These are phyloP conservation scores for Ceratobasidium sp. DNA, from an alignment of 1,284 basidiomycete species.

Conservation along the genomic window DNA sequence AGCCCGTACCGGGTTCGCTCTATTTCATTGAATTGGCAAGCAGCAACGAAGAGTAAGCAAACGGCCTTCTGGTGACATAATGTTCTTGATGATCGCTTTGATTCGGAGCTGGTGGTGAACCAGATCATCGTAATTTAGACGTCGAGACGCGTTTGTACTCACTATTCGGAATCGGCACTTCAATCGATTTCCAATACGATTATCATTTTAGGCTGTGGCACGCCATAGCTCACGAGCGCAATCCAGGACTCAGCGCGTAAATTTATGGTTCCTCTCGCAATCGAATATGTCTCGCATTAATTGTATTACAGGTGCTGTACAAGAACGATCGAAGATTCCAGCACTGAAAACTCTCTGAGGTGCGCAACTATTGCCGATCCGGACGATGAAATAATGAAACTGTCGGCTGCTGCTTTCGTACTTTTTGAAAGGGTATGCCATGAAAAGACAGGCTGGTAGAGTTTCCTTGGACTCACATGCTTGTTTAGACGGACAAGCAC, in stretches of 20 bases:
- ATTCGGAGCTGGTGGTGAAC: background rate
- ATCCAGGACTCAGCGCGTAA: background rate
- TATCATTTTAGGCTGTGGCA: background rate
- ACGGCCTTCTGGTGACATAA: too few relatives aligned
- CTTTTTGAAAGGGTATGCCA: background rate
- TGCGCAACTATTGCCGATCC: background rate
- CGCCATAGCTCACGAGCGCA: background rate
- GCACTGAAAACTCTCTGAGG: background rate
- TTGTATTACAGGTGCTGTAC: background rate
- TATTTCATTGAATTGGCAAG: background rate
- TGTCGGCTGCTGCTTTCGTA: background rate
- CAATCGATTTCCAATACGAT: background rate
- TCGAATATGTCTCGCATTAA: background rate
- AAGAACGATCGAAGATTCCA: background rate
- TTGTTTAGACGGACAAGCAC: background rate
- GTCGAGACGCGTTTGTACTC: background rate
- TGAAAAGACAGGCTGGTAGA: background rate
- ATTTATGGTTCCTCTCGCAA: too few relatives aligned
- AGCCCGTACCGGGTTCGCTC: background rate
- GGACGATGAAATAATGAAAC: background rate
- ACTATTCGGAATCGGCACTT: slow-evolving; percentile 11
- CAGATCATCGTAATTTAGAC: background rate
- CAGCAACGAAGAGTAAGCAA: slow-evolving; percentile 2
- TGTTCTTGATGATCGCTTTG: background rate
- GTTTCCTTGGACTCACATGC: background rate